Base-by-base conservation (phyloP, 2,329 filamentous ascomycete species). In the Aureobasidium namibiae region DNA sequence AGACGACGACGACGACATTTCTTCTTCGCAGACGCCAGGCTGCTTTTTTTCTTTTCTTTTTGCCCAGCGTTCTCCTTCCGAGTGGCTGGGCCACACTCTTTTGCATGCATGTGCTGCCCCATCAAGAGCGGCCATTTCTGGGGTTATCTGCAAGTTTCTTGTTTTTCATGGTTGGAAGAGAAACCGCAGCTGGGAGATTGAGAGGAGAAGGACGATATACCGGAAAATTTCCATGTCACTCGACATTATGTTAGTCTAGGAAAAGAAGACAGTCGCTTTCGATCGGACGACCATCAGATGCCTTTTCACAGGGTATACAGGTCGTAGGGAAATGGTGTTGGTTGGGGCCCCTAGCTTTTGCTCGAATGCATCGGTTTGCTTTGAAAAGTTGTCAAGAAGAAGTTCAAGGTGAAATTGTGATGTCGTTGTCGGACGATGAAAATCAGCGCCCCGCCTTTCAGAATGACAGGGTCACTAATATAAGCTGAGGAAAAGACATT, bases 1-100 rank as follows among this genome's bases (percentile, higher is more conserved):
- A 58, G 26, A 52, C 13, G 56, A 58, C 56, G 36, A 39, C 44
- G 33, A 52, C 23, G 48, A 39, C 45, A n/a, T n/a, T n/a, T 2
- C 31, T 48, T 46, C 14, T 33, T 18, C 29, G 46, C 16, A 49
- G 42, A 26, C 42, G 41, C 36, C 13, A 14, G 3, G 45, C 23
- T 21, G 10, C 46, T n/a, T 18, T 38, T 42, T 36, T 57, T 61
- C n/a, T 23, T 23, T 26, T 58, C 14, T 23, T 46, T 29, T n/a
- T 45, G 31, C 23, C 33, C 2, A 21, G 33, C 23, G 11, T 29
- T 26, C 24, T 44, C 26, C 41, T 9, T 13, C 24, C 11, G 11
- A 21, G 14, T 50, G 33, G 48, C 36, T 31, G 16, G n/a, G 11
- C 13, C 8, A 21, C 34, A 34, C 18, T 34, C 54, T 38, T 31